Conservation (phyloP, 148 eudicot species). For the Heliamphora exappendiculata region DNA sequence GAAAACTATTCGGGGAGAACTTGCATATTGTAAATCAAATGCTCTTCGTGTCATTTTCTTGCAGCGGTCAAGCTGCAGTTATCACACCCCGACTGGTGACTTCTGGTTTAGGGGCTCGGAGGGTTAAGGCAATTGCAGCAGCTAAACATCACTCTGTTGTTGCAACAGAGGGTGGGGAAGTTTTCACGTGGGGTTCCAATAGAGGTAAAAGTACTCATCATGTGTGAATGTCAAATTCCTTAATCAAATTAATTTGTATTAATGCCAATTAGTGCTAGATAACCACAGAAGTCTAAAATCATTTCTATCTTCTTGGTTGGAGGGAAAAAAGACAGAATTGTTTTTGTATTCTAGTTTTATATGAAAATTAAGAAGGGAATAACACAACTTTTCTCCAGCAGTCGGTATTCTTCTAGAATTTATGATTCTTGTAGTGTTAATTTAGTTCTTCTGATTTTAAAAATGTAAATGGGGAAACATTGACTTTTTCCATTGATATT, state of each 20-base stretch:
- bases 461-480: background rate
- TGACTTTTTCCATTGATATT: conserved; percentile 8
- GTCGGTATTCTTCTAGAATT: background rate
- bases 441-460: background rate
- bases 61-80: conserved; percentile 99
- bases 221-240: background rate
- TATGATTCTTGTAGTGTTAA: background rate
- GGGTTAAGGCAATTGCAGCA: conserved; percentile 85
- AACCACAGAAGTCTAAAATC: background rate
- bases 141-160: conserved; percentile 96
- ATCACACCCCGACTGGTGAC: conserved; percentile 89
- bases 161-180: conserved; percentile 91
- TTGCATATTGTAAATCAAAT: conserved; percentile 1
- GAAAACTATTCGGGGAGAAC: conserved; percentile 1
- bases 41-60: conserved; percentile 19
- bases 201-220: conserved; percentile 47
- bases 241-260: background rate
- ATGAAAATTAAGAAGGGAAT: background rate
- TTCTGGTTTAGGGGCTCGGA: conserved; percentile 86
- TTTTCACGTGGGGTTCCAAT: conserved; percentile 98
- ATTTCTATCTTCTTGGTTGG: background rate
- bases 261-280: background rate
- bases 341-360: background rate
- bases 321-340: background rate
- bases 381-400: background rate